Conservation (phyloP, 352 stramenopile species). For the Globisporangium emineosum region DNA sequence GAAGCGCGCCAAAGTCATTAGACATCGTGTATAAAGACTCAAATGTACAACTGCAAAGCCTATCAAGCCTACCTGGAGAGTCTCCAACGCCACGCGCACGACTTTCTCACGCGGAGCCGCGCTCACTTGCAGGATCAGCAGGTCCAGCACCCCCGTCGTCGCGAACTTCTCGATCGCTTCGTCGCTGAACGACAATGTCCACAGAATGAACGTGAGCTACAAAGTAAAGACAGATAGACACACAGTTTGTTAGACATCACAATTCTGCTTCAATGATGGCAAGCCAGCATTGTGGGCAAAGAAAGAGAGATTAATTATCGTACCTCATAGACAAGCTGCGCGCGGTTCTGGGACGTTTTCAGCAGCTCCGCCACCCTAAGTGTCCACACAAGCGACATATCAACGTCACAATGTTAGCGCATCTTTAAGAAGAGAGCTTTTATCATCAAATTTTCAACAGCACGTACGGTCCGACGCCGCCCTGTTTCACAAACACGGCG, state of each 20-base stretch:
- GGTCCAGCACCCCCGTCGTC: slow-evolving; percentile 56
- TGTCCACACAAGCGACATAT: neutral
- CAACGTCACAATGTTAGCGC: slow-evolving; percentile 17
- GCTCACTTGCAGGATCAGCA: slow-evolving; percentile 80
- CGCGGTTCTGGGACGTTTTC: slow-evolving; percentile 73
- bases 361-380: slow-evolving; percentile 62
- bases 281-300: neutral
- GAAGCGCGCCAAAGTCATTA: neutral
- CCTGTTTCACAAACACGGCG: slow-evolving; percentile 88
- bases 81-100: slow-evolving; percentile 92
- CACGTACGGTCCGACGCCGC: slow-evolving; percentile 87
- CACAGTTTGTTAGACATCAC: neutral
- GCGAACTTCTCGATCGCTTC: slow-evolving; percentile 82
- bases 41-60: too few relatives aligned
- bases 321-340: slow-evolving; percentile 95
- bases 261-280: neutral
- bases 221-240: neutral
- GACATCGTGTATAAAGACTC: neutral
- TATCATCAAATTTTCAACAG: slow-evolving; percentile 11
- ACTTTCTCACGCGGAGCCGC: slow-evolving; percentile 97
- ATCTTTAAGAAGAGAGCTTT: slow-evolving; percentile 1
- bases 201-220: slow-evolving; percentile 95
- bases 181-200: slow-evolving; percentile 93
- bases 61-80: slow-evolving; percentile 64
- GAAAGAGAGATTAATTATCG: neutral